phyloP scores from a whole-genome alignment of 2,329 filamentous ascomycete genomes.

The Chaetomium globosum region DNA sequence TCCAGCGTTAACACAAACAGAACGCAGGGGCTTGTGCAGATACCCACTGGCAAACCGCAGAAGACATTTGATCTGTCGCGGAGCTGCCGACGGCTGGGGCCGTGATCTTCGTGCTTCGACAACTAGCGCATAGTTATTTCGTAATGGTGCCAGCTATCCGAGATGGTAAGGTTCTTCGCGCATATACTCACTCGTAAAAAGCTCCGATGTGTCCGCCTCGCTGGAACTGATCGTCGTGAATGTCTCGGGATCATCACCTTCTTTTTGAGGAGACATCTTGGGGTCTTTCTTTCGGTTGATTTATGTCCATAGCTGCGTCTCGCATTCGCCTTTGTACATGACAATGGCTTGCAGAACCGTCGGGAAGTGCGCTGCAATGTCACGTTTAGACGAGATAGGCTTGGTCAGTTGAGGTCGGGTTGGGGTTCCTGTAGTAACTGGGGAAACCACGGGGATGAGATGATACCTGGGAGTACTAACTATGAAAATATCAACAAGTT shows the following conservation, averaged over 20 bases:
- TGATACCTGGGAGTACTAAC: not conserved
- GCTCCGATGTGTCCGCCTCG: not conserved
- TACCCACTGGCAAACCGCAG: not conserved
- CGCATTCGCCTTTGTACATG: not conserved
- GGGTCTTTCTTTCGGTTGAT: not conserved
- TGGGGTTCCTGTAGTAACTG: not conserved
- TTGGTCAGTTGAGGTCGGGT: not conserved
- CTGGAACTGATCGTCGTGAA: conserved; percentile 2
- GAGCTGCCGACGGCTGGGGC: not conserved
- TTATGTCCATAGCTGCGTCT: not conserved
- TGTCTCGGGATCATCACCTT: conserved; percentile 5
- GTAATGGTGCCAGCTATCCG: not conserved
- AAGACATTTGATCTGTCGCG: not conserved
- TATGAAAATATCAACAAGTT: conserved; percentile 8
- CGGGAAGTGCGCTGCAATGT: not conserved
- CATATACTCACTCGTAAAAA: too few species aligned
- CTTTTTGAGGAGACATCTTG: not conserved
- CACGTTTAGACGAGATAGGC: not conserved
- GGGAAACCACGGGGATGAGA: not conserved
- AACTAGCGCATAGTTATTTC: not conserved
- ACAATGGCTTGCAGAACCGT: not conserved
- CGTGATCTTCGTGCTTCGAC: not conserved
- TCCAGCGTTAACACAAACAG: too few species aligned
- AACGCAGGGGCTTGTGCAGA: not conserved
- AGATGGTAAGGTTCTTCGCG: not conserved